Evolutionary conservation across 345 rosid species (phyloP).

Genomic region (Salix exigua): DNA sequence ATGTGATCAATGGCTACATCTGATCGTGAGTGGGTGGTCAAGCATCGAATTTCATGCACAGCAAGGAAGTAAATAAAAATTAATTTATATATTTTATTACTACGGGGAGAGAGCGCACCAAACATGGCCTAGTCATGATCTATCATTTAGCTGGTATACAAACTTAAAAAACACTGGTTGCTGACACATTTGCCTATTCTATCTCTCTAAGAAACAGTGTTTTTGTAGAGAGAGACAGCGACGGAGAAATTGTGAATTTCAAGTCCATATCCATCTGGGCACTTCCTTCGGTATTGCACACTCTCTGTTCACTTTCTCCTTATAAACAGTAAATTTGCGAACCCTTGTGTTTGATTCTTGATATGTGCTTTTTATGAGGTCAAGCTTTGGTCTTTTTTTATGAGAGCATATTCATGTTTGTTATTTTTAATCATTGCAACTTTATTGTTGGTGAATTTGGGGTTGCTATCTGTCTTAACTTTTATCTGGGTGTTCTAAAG

Average conservation of each 20-base stretch:
- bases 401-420: neutral
- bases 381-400: neutral
- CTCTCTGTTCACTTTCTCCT: neutral
- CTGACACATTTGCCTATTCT: neutral
- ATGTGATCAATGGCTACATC: too few relatives aligned
- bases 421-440: neutral
- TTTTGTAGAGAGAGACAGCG: neutral
- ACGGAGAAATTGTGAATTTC: slow-evolving; percentile 23
- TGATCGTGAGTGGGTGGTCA: neutral
- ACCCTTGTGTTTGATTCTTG: neutral
- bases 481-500: neutral
- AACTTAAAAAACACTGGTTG: neutral
- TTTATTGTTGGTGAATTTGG: neutral
- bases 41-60: neutral
- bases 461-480: neutral
- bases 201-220: neutral
- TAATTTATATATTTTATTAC: slow-evolving; percentile 29
- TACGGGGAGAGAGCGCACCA: slow-evolving; percentile 48
- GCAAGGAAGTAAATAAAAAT: neutral
- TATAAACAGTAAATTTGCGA: neutral
- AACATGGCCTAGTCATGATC: slow-evolving; percentile 55
- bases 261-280: slow-evolving; percentile 39
- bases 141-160: slow-evolving; percentile 20
- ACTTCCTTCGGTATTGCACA: slow-evolving; percentile 28
- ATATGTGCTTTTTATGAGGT: neutral